phyloP scores from a whole-genome alignment of 1,284 basidiomycete genomes.

The Entoloma clypeatum region DNA sequence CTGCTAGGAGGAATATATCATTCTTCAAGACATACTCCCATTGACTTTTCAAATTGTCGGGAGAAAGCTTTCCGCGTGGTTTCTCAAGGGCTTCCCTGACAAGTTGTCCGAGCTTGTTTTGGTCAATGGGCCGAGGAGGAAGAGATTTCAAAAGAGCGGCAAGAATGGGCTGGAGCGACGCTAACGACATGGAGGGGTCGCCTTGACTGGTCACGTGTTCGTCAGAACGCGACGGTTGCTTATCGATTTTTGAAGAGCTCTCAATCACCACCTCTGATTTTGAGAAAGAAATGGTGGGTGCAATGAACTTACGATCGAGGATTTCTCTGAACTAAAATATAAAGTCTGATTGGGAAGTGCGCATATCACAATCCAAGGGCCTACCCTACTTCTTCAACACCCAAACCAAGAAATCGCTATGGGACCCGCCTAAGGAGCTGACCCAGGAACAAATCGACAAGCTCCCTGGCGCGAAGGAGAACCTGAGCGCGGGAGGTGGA shows the following conservation, averaged over 20 bases:
- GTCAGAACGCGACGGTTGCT: too few relatives aligned
- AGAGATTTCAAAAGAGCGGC: conserved; percentile 47
- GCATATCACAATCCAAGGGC: conserved; percentile 75
- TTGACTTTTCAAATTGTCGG: conserved; percentile 59
- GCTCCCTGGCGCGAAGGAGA: conserved; percentile 69
- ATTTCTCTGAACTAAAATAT: background rate
- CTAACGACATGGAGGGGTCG: conserved; percentile 27
- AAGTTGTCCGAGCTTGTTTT: conserved; percentile 43
- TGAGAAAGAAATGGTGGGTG: conserved; percentile 3
- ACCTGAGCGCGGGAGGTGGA: conserved; percentile 28
- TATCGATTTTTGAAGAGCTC: too few relatives aligned
- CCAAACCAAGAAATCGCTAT: conserved; percentile 68
- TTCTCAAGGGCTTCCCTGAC: conserved; percentile 45
- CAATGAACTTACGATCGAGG: background rate
- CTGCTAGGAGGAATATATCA: conserved; percentile 65
- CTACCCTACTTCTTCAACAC: conserved; percentile 90
- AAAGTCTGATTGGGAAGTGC: conserved; percentile 68
- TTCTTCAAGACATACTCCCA: conserved; percentile 72
- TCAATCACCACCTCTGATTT: too few relatives aligned
- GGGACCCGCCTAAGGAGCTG: conserved; percentile 77
- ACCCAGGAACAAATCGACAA: conserved; percentile 55
- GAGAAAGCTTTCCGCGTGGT: conserved; percentile 40
- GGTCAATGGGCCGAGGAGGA: conserved; percentile 46
- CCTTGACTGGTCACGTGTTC: conserved; percentile 17
- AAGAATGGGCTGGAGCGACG: conserved; percentile 40